Evolutionary conservation across 352 stramenopile species (phyloP).

Genomic region (Globisporangium sylvaticum): DNA sequence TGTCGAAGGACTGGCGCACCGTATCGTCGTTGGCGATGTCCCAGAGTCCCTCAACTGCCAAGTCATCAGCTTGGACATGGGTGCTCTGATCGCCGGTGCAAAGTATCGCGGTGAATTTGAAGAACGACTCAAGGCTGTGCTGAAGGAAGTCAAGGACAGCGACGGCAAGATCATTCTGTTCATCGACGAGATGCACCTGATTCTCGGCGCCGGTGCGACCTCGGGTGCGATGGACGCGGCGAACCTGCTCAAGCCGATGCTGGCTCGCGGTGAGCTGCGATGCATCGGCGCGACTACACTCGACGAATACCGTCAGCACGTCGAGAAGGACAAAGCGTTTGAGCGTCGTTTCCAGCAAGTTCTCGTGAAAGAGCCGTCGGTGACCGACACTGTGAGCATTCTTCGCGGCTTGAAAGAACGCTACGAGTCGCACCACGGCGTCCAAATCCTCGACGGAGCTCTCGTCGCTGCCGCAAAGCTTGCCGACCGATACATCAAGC

Average conservation of each 20-base stretch:
- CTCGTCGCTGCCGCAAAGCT: slow-evolving; percentile 94
- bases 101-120: slow-evolving; percentile 99
- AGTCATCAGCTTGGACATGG: slow-evolving; percentile 95
- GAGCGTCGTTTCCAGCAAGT: slow-evolving; percentile 98
- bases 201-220: slow-evolving; percentile 92
- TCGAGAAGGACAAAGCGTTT: slow-evolving; percentile 98
- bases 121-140: slow-evolving; percentile 93
- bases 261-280: slow-evolving; percentile 94
- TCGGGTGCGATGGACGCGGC: slow-evolving; percentile 95
- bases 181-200: slow-evolving; percentile 97
- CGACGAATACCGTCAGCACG: slow-evolving; percentile 97
- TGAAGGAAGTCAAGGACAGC: slow-evolving; percentile 92
- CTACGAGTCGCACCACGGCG: slow-evolving; percentile 97
- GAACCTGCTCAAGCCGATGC: slow-evolving; percentile 97
- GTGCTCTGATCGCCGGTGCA: slow-evolving; percentile 94
- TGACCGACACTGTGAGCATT: slow-evolving; percentile 95
- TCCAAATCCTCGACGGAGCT: slow-evolving; percentile 92
- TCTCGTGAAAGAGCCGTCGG: slow-evolving; percentile 90
- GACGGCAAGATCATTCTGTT: slow-evolving; percentile 98
- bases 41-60: slow-evolving; percentile 90
- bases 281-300: slow-evolving; percentile 98
- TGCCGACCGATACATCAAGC: slow-evolving; percentile 91
- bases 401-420: slow-evolving; percentile 92
- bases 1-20: slow-evolving; percentile 94
- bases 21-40: slow-evolving; percentile 96